Evolutionary conservation across 2,329 filamentous ascomycete species (phyloP), one percentile per base, ranked within the genome.

Genomic region (Aspergillus candidus): DNA sequence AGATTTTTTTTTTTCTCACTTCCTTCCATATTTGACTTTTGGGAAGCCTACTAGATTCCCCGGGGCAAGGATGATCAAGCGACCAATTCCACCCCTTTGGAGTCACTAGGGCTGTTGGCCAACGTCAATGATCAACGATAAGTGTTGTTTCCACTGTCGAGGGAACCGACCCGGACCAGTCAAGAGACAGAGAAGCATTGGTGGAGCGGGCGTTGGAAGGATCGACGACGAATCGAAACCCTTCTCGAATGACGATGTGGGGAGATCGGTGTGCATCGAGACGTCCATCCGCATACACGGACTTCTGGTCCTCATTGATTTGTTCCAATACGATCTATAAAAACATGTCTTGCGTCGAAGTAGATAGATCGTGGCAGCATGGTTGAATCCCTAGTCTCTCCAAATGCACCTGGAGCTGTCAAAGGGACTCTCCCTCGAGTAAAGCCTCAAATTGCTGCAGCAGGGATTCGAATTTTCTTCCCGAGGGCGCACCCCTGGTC

Each of bases 161-260:
- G 18, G 43, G 35, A 44, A 43, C 36, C 33, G 22, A 45, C 32
- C 43, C 39, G 37, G 18, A 38, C 45, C 41, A 44, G 32, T 50
- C n/a, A 46, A 46, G 36, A 39, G 31, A 32, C 32, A 35, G 22
- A 22, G 32, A 33, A 35, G 15, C 22, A 40, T 32, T 18, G 33
- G 44, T 40, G 42, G 39, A 38, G 42, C 32, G 32, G 27, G 22
- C 39, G 22, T 27, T 27, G 22, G 8, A 31, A 31, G 35, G 44
- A 52, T 52, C 44, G 41, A 33, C 45, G 47, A 52, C 35, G 37
- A 50, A 47, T 53, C 47, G 27, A 50, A 53, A 49, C 43, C 27
- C 44, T 48, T 43, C 35, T 38, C 37, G 18, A 39, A 39, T 32
- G 37, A 11, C 37, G 22, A 27, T 27, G 22, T 27, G 22, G 22